These are phyloP conservation scores for Phytomonas francai DNA, from an alignment of 208 protist genomes.

Conservation along the genomic window DNA sequence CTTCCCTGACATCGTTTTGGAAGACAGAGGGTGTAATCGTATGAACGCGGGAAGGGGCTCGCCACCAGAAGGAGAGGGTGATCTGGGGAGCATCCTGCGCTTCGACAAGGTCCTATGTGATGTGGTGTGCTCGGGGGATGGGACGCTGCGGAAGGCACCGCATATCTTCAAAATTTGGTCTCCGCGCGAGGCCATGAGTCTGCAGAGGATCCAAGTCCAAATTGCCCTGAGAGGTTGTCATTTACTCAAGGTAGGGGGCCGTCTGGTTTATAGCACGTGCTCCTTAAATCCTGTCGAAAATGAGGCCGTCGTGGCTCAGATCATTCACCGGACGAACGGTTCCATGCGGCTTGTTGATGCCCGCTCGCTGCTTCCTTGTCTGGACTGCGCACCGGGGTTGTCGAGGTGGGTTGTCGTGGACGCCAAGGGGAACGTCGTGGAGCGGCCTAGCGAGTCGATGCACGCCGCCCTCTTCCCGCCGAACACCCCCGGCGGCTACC, in stretches of 20 bases:
- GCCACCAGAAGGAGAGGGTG: conserved; percentile 13
- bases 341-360: conserved; percentile 87
- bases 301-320: conserved; percentile 91
- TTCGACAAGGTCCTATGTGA: conserved; percentile 93
- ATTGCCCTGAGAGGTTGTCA: conserved; percentile 77
- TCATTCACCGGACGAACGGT: conserved; percentile 75
- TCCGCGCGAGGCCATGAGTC: conserved; percentile 48
- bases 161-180: conserved; percentile 84
- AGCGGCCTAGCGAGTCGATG: conserved; percentile 30
- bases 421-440: conserved; percentile 38
- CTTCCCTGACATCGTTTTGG: conserved; percentile 57
- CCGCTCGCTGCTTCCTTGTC: conserved; percentile 56
- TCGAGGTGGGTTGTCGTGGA: conserved; percentile 80
- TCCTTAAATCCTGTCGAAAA: conserved; percentile 95
- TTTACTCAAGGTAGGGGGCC: conserved; percentile 70
- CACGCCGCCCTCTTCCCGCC: conserved; percentile 72
- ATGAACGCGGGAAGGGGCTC: conserved; percentile 5
- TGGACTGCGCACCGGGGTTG: conserved; percentile 71
- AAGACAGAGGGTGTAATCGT: conserved; percentile 22
- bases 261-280: conserved; percentile 95
- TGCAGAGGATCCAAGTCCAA: conserved; percentile 82
- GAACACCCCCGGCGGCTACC: conserved; percentile 62
- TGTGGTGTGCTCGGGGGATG: conserved; percentile 93
- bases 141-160: conserved; percentile 83
- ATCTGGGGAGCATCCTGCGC: conserved; percentile 64